A percentile compares a stretch with the other conserved stretches of the same genome.
Conservation (phyloP, 2,329 filamentous ascomycete genomes). For the Diaporthe nobilis region DNA sequence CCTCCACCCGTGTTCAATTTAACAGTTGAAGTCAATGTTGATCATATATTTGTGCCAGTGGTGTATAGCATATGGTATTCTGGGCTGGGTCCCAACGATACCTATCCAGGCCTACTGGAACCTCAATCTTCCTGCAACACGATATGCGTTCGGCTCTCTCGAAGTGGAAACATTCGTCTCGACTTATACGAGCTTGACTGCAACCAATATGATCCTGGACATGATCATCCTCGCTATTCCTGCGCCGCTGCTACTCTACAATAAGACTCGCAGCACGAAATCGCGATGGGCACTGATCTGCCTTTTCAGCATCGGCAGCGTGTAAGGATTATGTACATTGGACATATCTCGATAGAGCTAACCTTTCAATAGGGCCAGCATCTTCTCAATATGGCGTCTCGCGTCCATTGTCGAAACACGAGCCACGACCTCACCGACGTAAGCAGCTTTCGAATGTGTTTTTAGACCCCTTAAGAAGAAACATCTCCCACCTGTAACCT, state of each 20-base stretch:
- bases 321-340: conserved; percentile 46
- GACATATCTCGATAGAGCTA: not conserved
- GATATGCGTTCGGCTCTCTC: conserved; percentile 51
- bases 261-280: conserved; percentile 47
- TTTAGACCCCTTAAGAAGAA: not conserved
- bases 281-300: conserved; percentile 47
- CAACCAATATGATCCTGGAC: conserved; percentile 51
- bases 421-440: conserved; percentile 51
- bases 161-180: conserved; percentile 46
- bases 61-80: conserved; percentile 50
- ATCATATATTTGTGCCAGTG: conserved; percentile 41
- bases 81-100: conserved; percentile 51
- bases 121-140: conserved; percentile 34
- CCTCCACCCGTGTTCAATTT: no score
- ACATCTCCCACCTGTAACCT: not conserved
- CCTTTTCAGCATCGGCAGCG: conserved; percentile 50
- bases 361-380: conserved; percentile 46
- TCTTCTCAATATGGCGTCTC: conserved; percentile 52
- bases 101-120: conserved; percentile 52
- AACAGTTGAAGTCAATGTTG: not conserved
- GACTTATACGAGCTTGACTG: conserved; percentile 49
- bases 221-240: conserved; percentile 51
- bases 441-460: not conserved
- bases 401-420: conserved; percentile 48
- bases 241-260: conserved; percentile 48